Base-by-base conservation (phyloP, 2,329 filamentous ascomycete species). In the Knufia petricola region DNA sequence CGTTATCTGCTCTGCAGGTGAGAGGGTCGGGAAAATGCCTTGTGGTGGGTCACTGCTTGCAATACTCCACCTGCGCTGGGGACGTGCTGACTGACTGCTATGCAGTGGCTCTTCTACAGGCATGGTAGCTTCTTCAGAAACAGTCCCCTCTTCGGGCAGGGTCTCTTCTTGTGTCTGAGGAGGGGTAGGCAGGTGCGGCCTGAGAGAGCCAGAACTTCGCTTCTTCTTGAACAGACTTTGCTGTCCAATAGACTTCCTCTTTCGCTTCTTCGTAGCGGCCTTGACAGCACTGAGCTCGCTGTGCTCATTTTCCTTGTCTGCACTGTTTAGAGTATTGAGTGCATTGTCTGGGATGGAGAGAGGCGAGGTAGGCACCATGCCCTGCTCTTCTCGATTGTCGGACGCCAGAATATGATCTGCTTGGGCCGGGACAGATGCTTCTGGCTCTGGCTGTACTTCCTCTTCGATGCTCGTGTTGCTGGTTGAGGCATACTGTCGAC, bases 181-280 rank as follows among this genome's bases (percentile, higher is more conserved):
- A 15, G 21, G 28, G 3, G 46, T 41, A 30, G 37, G 43, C 20
- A 40, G 7, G 12, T 9, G 24, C 15, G 13, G 9, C n/a, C 17
- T 23, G 4, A 15, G 12, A 4, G 23, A 23, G 13, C 15, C 65
- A 48, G 68, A 66, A 57, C 64, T 63, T 64, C 68, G 68, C 54
- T 59, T 68, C 66, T 66, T 70, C 12, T 58, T 48, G 19, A 24
- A 28, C 24, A 36, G 12, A 15, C 21, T 40, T 15, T 48, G 45
- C 37, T 48, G 45, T 10, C 34, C 45, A 26, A 48, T 48, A 2
- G 45, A 48, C 17, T 40, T 39, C 24, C 45, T 28, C 26, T 48
- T 48, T 13, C 45, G 45, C 20, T 23, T 39, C 17, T 31, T 48
- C 10, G 26, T 17, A 9, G 21, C 19, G 6, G 34, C n/a, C 17